A percentile compares a stretch with the other conserved stretches of the same genome.
phyloP scores from a whole-genome alignment of 2,329 filamentous ascomycete genomes.

The Cordyceps fumosorosea region DNA sequence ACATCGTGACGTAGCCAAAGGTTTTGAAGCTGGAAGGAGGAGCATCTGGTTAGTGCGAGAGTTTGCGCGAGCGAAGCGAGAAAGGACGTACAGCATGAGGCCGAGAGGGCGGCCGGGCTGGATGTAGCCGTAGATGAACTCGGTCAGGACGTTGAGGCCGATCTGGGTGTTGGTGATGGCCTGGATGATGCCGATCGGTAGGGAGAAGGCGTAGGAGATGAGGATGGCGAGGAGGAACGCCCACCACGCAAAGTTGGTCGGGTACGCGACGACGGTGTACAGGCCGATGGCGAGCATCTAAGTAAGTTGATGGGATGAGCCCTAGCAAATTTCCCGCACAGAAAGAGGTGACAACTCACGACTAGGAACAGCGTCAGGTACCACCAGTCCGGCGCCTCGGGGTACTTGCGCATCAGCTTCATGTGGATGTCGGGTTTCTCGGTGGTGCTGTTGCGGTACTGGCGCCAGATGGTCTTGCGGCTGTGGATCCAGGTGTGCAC shows the following conservation, averaged over 20 bases:
- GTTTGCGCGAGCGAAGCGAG: too few species aligned
- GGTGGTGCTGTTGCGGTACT: slow-evolving; percentile 51
- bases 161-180: slow-evolving; percentile 66
- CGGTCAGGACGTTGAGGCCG: slow-evolving; percentile 66
- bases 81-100: slow-evolving; percentile 56
- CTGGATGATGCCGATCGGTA: slow-evolving; percentile 64
- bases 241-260: slow-evolving; percentile 67
- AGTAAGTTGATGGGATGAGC: slow-evolving; percentile 12
- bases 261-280: slow-evolving; percentile 50
- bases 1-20: slow-evolving; percentile 56
- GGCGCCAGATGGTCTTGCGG: slow-evolving; percentile 57
- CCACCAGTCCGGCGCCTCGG: slow-evolving; percentile 59
- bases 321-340: not conserved
- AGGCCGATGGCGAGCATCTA: slow-evolving; percentile 50
- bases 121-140: slow-evolving; percentile 70
- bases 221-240: slow-evolving; percentile 60
- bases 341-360: slow-evolving; percentile 30
- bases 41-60: too few species aligned
- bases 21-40: slow-evolving; percentile 48
- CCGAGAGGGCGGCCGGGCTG: slow-evolving; percentile 65
- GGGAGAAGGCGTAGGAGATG: slow-evolving; percentile 56
- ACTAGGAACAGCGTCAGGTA: slow-evolving; percentile 51
- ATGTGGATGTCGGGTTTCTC: slow-evolving; percentile 60
- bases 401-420: slow-evolving; percentile 57
- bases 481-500: slow-evolving; percentile 63